Percentiles rank a stretch among this genome's conserved stretches.
phyloP scores from a whole-genome alignment of 768 basidiomycete genomes.

The Favolaschia claudopus region DNA sequence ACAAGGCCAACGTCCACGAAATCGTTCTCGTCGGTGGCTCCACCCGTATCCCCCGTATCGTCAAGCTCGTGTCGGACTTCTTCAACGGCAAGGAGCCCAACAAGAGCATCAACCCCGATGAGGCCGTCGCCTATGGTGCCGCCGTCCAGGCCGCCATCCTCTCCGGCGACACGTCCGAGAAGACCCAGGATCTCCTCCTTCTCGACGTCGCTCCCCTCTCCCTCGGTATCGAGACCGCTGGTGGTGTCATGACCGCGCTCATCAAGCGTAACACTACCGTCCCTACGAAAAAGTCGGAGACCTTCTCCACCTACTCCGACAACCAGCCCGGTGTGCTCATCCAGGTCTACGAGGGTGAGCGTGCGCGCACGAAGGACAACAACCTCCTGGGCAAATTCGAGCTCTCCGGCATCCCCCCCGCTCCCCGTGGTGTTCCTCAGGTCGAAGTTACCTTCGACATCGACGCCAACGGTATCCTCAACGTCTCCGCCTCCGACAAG shows the following conservation, averaged over 20 bases:
- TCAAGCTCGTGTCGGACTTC: conserved; percentile 97
- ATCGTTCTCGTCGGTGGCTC: conserved; percentile 98
- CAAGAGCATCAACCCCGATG: conserved; percentile 99
- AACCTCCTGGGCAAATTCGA: conserved; percentile 99
- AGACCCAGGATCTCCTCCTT: conserved; percentile 94
- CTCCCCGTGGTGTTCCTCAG: conserved; percentile 97
- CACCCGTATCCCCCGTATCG: conserved; percentile 96
- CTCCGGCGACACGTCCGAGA: conserved; percentile 97
- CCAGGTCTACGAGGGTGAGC: conserved; percentile 98
- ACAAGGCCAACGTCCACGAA: conserved; percentile 95
- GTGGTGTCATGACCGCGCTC: conserved; percentile 98
- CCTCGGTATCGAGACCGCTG: conserved; percentile 96
- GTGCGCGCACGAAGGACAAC: conserved; percentile 98
- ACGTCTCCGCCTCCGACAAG: conserved; percentile 95
- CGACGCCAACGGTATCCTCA: conserved; percentile 95
- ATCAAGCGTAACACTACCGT: conserved; percentile 99
- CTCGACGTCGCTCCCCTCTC: conserved; percentile 93
- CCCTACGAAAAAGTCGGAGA: conserved; percentile 98
- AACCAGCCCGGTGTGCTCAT: conserved; percentile 99
- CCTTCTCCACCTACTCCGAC: conserved; percentile 98
- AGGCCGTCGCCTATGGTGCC: conserved; percentile 98
- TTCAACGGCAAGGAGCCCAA: conserved; percentile 99
- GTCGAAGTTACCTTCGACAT: conserved; percentile 98
- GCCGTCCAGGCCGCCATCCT: conserved; percentile 99
- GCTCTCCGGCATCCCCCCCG: conserved; percentile 94